Base-by-base conservation (phyloP, 768 basidiomycete species). In the Trametes cinnabarina region DNA sequence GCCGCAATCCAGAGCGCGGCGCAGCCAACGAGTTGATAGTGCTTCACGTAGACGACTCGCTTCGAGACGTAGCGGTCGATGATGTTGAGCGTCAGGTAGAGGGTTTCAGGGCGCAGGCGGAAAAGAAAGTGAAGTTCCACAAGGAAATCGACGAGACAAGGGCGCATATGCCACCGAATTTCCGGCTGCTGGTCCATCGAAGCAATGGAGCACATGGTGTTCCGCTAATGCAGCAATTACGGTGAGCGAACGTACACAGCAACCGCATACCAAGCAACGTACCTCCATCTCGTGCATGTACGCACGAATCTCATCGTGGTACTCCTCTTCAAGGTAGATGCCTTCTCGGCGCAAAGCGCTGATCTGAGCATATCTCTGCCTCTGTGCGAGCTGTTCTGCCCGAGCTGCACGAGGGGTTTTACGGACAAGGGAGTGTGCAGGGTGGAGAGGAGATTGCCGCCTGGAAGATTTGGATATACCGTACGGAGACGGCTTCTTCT, bases 251-350 rank as follows among this genome's bases (percentile, higher is more conserved):
- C 12, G 30, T 15, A 23, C 23, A 23, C 35, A 20, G 12, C 3
- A 48, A n/a, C 17, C 15, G 20, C 32, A 69, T 25, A 39, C 43
- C 47, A 54, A 11, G 3, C 12, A 28, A 78, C 92, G 75, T 65
- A 98, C 97, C 92, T 99, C 96, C 93, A 97, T 97, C 71, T 91
- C 86, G 72, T 90, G 88, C 97, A 98, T 98, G 76, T 98, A 97
- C 54, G 79, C 81, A 56, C 85, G 81, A 57, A 98, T 94, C 69
- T 99, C 97, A 47, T 94, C 90, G 37, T 87, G 83, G 70, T 99
- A 98, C 73, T 98, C 96, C 69, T 94, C 92, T 76, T 98, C 97
- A 64, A 95, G 79, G 58, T 94, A 80, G 53, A 88, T 81, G 44
- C 87, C 86, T 65, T 90, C 85, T 64, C 82, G 77, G 42, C 88